Base-by-base conservation (phyloP, 495 filamentous ascomycete species). In the Aspergillus ellipticus region DNA sequence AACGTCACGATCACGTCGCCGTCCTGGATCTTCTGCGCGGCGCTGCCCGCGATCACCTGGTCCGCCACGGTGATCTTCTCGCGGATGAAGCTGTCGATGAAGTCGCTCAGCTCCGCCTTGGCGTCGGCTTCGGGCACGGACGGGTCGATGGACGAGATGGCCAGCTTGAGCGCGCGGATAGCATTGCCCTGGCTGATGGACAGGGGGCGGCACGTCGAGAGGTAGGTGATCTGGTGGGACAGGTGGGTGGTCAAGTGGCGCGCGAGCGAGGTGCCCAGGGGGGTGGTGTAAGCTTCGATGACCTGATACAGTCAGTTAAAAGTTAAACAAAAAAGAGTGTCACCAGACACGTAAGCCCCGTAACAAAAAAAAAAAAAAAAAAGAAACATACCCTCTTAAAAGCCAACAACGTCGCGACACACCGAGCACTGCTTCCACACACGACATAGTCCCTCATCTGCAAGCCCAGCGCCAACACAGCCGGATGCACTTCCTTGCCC, bases 141-240 rank as follows among this genome's bases (percentile, higher is more conserved):
- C 10, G 92, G 89, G 65, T 96, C 91, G 56, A 96, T 84, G 46
- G 85, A 87, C 51, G 88, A 84, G 69, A 98, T 92, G 64, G 87
- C 82, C 26, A 94, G 79, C 74, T 98, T 98, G 17, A 98, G 79
- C 74, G 91, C 90, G 35, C 95, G 83, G 68, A 98, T 96, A 17
- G 91, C 90, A 71, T 97, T 97, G 53, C 95, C 92, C 84, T 96
- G 93, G 41, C 88, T 88, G 68, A 94, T 90, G 49, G 89, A 92
- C 71, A 97, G 88, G 10, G 94, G 91, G 6, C 94, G 87, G 65
- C 91, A 96, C 54, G 91, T 90, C 42, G 87, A 89, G 26, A 98
- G 85, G 65, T 93, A 96, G 56, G 91, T 90, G 58, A 98, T 96
- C 73, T 98, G 94, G 54, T 92, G 89, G 54, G 90, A 94, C 54